phyloP scores from a whole-genome alignment of 345 rosid species.

The Xanthoceras sorbifolium region DNA sequence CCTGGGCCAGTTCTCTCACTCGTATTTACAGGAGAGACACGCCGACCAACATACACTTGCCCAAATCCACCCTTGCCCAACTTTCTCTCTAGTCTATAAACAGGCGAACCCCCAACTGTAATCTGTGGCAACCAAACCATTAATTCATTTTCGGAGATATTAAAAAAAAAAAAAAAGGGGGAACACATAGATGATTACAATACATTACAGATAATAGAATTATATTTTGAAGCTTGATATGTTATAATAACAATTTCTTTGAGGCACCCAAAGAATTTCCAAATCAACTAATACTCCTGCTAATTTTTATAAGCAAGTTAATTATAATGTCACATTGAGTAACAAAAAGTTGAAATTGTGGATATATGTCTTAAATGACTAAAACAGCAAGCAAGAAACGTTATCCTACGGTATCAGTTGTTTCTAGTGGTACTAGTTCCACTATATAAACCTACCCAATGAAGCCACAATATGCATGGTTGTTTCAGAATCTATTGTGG shows the following conservation, averaged over 20 bases:
- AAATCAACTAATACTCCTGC: neutral
- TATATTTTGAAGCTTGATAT: neutral
- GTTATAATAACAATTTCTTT: neutral
- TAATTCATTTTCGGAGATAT: neutral
- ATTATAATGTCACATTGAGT: neutral
- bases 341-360: neutral
- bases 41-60: conserved; percentile 83
- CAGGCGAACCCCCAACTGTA: conserved; percentile 68
- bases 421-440: too few species aligned
- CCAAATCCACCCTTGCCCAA: conserved; percentile 93
- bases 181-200: neutral
- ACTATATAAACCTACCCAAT: neutral
- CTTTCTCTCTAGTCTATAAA: conserved; percentile 64
- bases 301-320: neutral
- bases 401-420: too few species aligned
- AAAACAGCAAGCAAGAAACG: neutral
- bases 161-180: neutral
- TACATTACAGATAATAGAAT: neutral
- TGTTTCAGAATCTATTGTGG: too few species aligned
- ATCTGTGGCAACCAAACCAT: conserved; percentile 43
- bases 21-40: conserved; percentile 44
- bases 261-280: neutral
- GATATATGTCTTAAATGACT: neutral
- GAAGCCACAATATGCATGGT: neutral
- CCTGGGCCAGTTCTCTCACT: conserved; percentile 57